Conservation (phyloP, 2,329 filamentous ascomycete species). For the Fusarium gaditjirri region DNA sequence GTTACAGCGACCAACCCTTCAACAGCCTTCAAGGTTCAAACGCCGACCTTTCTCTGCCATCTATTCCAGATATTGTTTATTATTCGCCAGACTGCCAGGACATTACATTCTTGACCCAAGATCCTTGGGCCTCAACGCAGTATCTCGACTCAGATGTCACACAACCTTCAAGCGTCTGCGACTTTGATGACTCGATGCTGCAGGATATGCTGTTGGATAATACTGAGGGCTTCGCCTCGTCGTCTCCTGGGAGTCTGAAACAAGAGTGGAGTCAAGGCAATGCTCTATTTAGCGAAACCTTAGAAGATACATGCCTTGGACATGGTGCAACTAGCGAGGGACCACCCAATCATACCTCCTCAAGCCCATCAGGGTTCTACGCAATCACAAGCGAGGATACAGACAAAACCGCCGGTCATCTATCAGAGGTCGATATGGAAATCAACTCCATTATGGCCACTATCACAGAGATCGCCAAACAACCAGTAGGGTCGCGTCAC, state of each 20-base stretch:
- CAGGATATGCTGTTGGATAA: not conserved
- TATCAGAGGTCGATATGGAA: not conserved
- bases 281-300: fast-evolving
- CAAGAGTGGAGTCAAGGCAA: not conserved
- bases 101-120: fast-evolving
- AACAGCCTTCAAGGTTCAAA: no score
- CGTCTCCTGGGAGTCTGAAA: fast-evolving
- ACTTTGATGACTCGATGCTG: not conserved
- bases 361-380: fast-evolving
- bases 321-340: fast-evolving
- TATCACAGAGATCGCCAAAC: not conserved
- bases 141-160: not conserved
- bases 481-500: not conserved
- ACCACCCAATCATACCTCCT: fast-evolving
- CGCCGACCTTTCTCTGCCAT: fast-evolving
- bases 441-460: not conserved
- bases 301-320: fast-evolving
- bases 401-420: fast-evolving
- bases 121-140: not conserved
- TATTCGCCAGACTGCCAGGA: fast-evolving
- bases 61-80: not conserved
- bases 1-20: fast-evolving
- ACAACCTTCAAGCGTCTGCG: no score
- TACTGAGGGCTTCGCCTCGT: fast-evolving
- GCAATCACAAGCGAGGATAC: fast-evolving